Evolutionary conservation across 2,329 filamentous ascomycete species (phyloP), one percentile per base, ranked within the genome.

Genomic region (Fusarium palustre): DNA sequence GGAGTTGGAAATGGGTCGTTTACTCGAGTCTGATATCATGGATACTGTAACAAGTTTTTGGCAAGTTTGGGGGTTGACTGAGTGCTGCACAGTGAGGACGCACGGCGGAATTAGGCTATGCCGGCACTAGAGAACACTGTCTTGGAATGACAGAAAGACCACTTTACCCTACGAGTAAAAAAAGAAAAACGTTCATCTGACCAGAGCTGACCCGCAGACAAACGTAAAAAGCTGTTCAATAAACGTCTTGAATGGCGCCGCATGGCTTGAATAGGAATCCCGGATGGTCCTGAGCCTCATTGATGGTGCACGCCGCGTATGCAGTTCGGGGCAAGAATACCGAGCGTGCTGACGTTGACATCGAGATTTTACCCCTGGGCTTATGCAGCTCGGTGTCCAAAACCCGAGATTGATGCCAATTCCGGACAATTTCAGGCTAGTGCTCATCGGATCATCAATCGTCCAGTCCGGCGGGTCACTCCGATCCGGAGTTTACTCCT

Each of bases 211-310:
- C 54, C 62, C 62, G 62, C 54, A 66, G 31, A 16, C 42, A 55
- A 36, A 60, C 25, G 41, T 20, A 43, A 3, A 4, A 22, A 57
- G 18, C 60, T 24, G 54, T 60, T 45, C 62, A 65, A 65, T 65
- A 49, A 53, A 65, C 38, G 42, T 65, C 30, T 43, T 36, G 46
- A 30, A 59, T 24, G 48, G 60, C 11, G 24, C 33, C 62, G 33
- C 33, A 60, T 59, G 60, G 20, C 60, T 63, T 43, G 38, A 64
- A 63, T 18, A 56, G 58, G 59, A 47, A 63, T 56, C 34, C 60
- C 60, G 58, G 49, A n/a, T 63, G 54, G 54, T 55, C 62, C 62
- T 65, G 60, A 65, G 62, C 54, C 62, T 65, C 62, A 60, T 34
- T 36, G n/a, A 38, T 28, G 30, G 25, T 41, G 55, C 22, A 39